Evolutionary conservation across 495 filamentous ascomycete genomes (phyloP).

Genomic region (Xylaria nigripes): DNA sequence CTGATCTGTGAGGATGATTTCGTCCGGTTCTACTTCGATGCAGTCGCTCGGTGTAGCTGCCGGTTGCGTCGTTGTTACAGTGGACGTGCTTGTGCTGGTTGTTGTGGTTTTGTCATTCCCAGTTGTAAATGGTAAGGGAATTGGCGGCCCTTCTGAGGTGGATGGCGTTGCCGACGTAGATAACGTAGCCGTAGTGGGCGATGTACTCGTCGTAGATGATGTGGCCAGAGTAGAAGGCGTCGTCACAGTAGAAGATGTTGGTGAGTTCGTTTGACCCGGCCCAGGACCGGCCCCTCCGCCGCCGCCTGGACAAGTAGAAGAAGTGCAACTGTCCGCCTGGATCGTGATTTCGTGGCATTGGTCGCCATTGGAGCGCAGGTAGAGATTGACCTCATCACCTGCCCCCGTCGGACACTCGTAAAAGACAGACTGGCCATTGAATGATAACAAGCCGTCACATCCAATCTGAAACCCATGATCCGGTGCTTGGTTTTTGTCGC

Average conservation of each 20-base stretch:
- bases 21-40: conserved; percentile 13
- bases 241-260: conserved; percentile 1
- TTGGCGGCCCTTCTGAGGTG: neutral
- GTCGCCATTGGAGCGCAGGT: conserved; percentile 36
- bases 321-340: conserved; percentile 40
- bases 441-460: conserved; percentile 42
- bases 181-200: neutral
- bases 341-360: conserved; percentile 41
- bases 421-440: conserved; percentile 37
- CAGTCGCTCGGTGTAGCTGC: conserved; percentile 1
- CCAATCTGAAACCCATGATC: conserved; percentile 43
- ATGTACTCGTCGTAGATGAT: neutral
- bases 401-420: conserved; percentile 49
- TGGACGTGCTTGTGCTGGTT: conserved; percentile 8
- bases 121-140: conserved; percentile 2
- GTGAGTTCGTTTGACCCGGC: conserved; percentile 1
- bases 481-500: conserved; percentile 46
- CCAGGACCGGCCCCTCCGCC: conserved; percentile 3
- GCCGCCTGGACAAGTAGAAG: conserved; percentile 13
- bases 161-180: neutral
- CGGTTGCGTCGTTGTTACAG: neutral
- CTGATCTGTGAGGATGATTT: conserved; percentile 54
- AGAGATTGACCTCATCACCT: conserved; percentile 45
- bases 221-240: conserved; percentile 4
- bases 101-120: conserved; percentile 1